Conservation (phyloP, 1,139 yeast genomes). For the Pneumocystis wakefieldiae region DNA sequence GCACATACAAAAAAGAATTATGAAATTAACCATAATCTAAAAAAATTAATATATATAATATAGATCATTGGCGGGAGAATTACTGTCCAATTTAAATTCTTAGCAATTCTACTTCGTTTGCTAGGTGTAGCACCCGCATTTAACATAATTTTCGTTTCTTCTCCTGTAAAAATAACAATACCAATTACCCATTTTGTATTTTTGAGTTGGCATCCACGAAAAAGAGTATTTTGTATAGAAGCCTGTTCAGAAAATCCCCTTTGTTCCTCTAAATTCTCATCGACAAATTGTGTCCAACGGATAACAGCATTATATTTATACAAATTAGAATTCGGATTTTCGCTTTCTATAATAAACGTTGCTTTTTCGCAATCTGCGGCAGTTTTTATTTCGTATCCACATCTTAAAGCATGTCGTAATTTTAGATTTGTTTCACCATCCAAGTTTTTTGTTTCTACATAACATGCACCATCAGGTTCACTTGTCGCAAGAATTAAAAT, state of each 20-base stretch:
- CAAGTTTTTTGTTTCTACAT: conserved; percentile 81
- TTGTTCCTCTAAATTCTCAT: conserved; percentile 16
- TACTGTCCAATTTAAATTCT: conserved; percentile 58
- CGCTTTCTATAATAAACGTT: conserved; percentile 76
- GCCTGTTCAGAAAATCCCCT: conserved; percentile 42
- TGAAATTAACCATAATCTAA: conserved; percentile 56
- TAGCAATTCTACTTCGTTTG: conserved; percentile 66
- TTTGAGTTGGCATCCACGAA: conserved; percentile 84
- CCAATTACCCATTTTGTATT: conserved; percentile 93
- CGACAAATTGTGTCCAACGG: conserved; percentile 32
- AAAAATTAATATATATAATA: background rate
- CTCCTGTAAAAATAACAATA: conserved; percentile 74
- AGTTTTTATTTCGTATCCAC: conserved; percentile 50
- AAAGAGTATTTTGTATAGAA: conserved; percentile 58
- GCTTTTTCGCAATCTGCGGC: conserved; percentile 60
- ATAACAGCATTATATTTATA: conserved; percentile 80
- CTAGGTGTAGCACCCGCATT: conserved; percentile 90
- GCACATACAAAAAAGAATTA: conserved; percentile 60
- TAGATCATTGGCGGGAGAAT: background rate
- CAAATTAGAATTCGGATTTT: conserved; percentile 71
- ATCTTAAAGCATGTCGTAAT: conserved; percentile 55
- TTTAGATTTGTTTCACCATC: conserved; percentile 95
- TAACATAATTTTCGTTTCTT: conserved; percentile 80
- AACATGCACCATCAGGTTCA: conserved; percentile 81
- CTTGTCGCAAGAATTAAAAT: conserved; percentile 64